Percentiles rank a stretch among this genome's conserved stretches.
phyloP scores from a whole-genome alignment of 192 early-diverging fungal genomes.

The Coemansia sp. region DNA sequence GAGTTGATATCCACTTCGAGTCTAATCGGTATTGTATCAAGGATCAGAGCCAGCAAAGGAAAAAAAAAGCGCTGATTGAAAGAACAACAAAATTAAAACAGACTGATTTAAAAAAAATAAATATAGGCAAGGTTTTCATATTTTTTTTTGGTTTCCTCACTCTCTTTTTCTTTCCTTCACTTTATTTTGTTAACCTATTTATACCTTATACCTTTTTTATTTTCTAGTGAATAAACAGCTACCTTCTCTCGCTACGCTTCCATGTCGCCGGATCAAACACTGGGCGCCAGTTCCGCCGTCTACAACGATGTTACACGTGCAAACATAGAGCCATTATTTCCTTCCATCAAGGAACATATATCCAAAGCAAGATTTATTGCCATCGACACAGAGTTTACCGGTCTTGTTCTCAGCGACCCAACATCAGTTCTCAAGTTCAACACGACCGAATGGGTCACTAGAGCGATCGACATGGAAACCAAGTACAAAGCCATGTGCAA shows the following conservation, averaged over 20 bases:
- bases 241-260: not conserved
- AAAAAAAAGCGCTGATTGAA: not conserved
- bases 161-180: not conserved
- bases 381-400: slow-evolving; percentile 92
- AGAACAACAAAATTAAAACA: not conserved
- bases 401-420: slow-evolving; percentile 60
- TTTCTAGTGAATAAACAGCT: not conserved
- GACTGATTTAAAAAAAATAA: not conserved
- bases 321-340: slow-evolving; percentile 58
- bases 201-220: not conserved
- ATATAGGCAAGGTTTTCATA: not conserved
- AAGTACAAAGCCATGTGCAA: slow-evolving; percentile 76
- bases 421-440: slow-evolving; percentile 31
- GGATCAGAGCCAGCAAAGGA: not conserved
- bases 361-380: slow-evolving; percentile 72
- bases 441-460: slow-evolving; percentile 40
- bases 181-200: not conserved
- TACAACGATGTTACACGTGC: slow-evolving; percentile 72
- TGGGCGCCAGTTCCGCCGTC: slow-evolving; percentile 26
- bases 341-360: slow-evolving; percentile 51
- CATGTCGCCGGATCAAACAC: slow-evolving; percentile 3
- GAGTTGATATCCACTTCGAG: too few relatives aligned
- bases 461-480: slow-evolving; percentile 74
- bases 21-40: too few relatives aligned
- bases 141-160: not conserved